phyloP scores from a whole-genome alignment of 2,329 filamentous ascomycete genomes.

The Beauveria rudraprayagi region DNA sequence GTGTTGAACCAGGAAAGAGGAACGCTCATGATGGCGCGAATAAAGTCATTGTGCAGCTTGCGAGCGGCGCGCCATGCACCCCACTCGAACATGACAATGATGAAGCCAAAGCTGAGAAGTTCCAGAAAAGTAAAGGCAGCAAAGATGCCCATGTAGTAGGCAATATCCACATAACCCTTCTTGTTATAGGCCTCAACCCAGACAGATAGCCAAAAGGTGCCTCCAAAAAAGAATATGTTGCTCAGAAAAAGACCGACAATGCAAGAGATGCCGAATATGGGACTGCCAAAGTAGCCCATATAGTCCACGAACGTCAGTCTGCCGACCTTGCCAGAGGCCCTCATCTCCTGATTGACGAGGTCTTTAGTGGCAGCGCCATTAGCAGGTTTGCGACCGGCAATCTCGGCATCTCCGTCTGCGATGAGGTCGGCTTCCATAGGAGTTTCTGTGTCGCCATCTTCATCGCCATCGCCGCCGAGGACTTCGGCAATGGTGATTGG shows the following conservation, averaged over 20 bases:
- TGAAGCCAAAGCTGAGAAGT: conserved; percentile 32
- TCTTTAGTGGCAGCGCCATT: conserved; percentile 31
- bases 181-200: conserved; percentile 45
- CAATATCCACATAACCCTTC: conserved; percentile 34
- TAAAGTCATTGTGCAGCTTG: conserved; percentile 43
- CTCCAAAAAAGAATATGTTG: conserved; percentile 34
- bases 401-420: conserved; percentile 19
- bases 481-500: conserved; percentile 35
- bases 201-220: conserved; percentile 41
- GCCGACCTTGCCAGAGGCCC: conserved; percentile 35
- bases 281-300: conserved; percentile 42
- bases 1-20: conserved; percentile 50
- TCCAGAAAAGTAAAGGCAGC: conserved; percentile 37
- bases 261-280: conserved; percentile 32
- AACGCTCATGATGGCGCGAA: conserved; percentile 43
- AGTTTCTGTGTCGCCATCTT: conserved; percentile 23
- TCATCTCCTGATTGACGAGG: conserved; percentile 40
- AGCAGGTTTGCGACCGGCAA: conserved; percentile 24
- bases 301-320: conserved; percentile 42
- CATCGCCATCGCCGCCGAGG: conserved; percentile 28
- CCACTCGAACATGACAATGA: conserved; percentile 42
- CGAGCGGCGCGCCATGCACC: conserved; percentile 50
- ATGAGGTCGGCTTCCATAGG: conserved; percentile 22
- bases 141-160: conserved; percentile 47
- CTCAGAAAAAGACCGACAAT: conserved; percentile 32